These are phyloP conservation scores for Botrytis sinoallii DNA, from an alignment of 2,329 filamentous ascomycete genomes.

Conservation along the genomic window DNA sequence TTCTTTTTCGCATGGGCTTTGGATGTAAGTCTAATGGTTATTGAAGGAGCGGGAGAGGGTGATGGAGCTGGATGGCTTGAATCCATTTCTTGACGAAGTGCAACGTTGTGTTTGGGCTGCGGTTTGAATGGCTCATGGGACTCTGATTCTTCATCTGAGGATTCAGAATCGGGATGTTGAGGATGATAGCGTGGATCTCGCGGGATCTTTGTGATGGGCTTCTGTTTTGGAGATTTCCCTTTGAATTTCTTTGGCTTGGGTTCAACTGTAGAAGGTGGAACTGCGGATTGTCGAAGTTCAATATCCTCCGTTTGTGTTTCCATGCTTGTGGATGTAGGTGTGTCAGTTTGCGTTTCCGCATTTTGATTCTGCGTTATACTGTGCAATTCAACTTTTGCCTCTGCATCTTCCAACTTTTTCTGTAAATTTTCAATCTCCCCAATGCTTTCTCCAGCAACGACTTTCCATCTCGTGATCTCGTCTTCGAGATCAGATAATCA, in stretches of 20 bases:
- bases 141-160: background rate
- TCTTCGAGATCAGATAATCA: slow-evolving; percentile 4
- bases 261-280: no score
- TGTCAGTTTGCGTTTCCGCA: background rate
- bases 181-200: background rate
- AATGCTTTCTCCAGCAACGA: background rate
- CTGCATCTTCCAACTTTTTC: background rate
- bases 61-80: background rate
- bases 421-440: background rate
- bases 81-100: background rate
- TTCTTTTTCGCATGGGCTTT: background rate
- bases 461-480: slow-evolving; percentile 5
- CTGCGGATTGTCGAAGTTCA: background rate
- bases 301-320: background rate
- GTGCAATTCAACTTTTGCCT: background rate
- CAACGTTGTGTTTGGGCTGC: background rate
- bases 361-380: background rate
- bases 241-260: background rate
- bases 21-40: background rate
- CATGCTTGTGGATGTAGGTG: background rate
- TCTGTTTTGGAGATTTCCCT: background rate
- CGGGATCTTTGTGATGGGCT: background rate
- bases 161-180: background rate
- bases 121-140: background rate
- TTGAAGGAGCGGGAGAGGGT: background rate